Evolutionary conservation across 768 basidiomycete genomes (phyloP), one percentile per base, ranked within the genome.

Genomic region (Leucosporidium yakuticum): DNA sequence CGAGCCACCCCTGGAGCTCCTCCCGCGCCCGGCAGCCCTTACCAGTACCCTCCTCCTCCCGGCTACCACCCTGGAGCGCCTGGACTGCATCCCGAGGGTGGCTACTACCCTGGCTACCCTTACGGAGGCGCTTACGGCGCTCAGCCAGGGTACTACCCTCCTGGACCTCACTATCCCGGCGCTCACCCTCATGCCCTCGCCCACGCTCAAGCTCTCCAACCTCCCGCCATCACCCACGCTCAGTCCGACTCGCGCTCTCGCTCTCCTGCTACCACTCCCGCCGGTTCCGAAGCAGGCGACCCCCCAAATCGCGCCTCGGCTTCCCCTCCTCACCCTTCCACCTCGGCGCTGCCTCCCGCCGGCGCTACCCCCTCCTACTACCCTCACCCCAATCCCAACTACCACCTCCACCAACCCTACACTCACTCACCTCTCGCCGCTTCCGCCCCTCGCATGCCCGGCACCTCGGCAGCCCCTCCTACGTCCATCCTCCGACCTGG

Each of bases 231-330:
- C 65, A 59, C 67, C 14, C 70, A 71, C 57, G 70, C 70, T 1
- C 70, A 71, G 50, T 68, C 67, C 27, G 65, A 72, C 60, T 69
- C 70, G 54, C 61, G 70, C n/a, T 68, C 70, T 6, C 60, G 62
- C 21, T 66, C 70, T 9, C 62, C 65, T 9, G 65, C 60, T 1
- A 7, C 64, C 47, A 58, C 27, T 32, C 25, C 34, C 36, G 11
- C 55, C 25, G 8, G 50, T 27, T 44, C 65, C 53, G 53, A 61
- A 53, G 12, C 51, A 60, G n/a, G 34, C 58, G 29, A 56, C 7
- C 31, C 29, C 29, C 34, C 63, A 49, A 50, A n/a, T 25, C 59
- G 27, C 57, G n/a, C 54, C 19, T 57, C 47, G 20, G 39, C 32
- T 15, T 63, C 70, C 15, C 39, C 60, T 15, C 64, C 67, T 15